Evolutionary conservation across 2,329 filamentous ascomycete genomes (phyloP).

Genomic region (Colletotrichum endophyticum): DNA sequence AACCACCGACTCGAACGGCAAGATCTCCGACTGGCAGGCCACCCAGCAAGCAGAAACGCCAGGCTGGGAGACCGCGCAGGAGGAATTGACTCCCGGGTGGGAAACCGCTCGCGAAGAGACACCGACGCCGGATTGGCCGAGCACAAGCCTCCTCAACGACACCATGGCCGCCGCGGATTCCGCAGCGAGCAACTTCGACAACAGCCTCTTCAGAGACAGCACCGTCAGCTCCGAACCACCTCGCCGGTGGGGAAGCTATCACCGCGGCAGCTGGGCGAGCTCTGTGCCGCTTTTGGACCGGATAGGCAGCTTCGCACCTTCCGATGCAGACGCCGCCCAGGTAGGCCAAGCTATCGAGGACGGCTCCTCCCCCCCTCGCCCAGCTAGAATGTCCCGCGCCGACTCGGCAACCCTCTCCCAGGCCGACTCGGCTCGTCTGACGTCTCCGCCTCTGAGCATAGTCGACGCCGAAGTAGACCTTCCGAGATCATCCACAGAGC

Average conservation of each 20-base stretch:
- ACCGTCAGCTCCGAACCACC: constrained; percentile 12
- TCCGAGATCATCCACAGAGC: not conserved
- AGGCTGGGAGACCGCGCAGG: constrained; percentile 7
- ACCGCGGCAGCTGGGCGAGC: constrained; percentile 22
- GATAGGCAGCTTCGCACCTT: constrained; percentile 20
- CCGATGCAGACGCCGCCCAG: not conserved
- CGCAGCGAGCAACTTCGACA: not conserved
- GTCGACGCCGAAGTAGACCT: not conserved
- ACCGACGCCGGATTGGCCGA: constrained; percentile 1
- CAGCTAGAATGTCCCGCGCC: not conserved
- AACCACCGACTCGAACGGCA: not conserved
- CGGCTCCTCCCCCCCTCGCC: not conserved
- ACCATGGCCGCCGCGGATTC: not conserved
- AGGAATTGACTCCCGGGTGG: constrained; percentile 6
- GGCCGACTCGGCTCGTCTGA: constrained; percentile 11
- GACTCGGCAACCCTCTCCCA: constrained; percentile 21
- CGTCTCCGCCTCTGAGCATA: constrained; percentile 1
- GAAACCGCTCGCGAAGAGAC: constrained; percentile 1
- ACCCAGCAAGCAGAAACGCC: constrained; percentile 1
- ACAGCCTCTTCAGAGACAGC: constrained; percentile 4
- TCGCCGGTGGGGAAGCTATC: constrained; percentile 16
- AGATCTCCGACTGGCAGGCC: constrained; percentile 16
- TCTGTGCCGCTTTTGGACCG: constrained; percentile 21
- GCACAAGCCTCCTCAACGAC: not conserved
- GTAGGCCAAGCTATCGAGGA: not conserved